Conservation (phyloP, 805 yeast genomes). For the Suhomyces canberraensis region DNA sequence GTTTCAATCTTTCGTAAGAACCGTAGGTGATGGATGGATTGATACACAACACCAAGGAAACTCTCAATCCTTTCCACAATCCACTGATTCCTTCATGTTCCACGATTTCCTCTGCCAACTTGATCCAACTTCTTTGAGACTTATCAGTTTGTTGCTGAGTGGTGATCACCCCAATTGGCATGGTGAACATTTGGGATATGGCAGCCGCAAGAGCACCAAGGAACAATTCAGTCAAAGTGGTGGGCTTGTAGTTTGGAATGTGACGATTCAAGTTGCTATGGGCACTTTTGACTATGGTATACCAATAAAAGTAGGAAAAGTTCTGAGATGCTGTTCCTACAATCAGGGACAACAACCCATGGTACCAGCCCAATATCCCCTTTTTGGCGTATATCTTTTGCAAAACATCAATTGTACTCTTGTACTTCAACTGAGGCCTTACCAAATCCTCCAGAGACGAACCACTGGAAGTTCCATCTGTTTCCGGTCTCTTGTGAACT, state of each 20-base stretch:
- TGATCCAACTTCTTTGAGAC: conserved; percentile 28
- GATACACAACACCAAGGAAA: conserved; percentile 69
- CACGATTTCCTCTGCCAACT: conserved; percentile 46
- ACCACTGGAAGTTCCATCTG: background rate
- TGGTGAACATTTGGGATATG: conserved; percentile 72
- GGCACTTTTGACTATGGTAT: conserved; percentile 61
- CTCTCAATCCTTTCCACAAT: conserved; percentile 82
- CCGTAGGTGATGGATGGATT: conserved; percentile 90
- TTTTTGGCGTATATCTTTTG: conserved; percentile 51
- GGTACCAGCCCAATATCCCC: conserved; percentile 69
- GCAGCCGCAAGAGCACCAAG: conserved; percentile 84
- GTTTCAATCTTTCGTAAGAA: conserved; percentile 65
- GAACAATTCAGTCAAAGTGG: conserved; percentile 64
- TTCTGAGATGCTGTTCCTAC: conserved; percentile 73
- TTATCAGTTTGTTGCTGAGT: conserved; percentile 56
- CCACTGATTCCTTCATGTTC: conserved; percentile 66
- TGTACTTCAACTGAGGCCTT: conserved; percentile 39
- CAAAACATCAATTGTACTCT: conserved; percentile 61
- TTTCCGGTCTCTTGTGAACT: conserved; percentile 25
- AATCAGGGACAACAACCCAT: conserved; percentile 65
- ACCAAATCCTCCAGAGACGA: conserved; percentile 3
- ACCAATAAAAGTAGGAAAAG: conserved; percentile 86
- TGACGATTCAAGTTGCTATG: conserved; percentile 42
- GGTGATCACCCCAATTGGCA: conserved; percentile 77
- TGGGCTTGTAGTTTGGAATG: conserved; percentile 36